Percentiles rank a stretch among this genome's conserved stretches.
These are phyloP conservation scores for Monosporascus sp. DNA, from an alignment of 2,329 filamentous ascomycete genomes.

Conservation along the genomic window DNA sequence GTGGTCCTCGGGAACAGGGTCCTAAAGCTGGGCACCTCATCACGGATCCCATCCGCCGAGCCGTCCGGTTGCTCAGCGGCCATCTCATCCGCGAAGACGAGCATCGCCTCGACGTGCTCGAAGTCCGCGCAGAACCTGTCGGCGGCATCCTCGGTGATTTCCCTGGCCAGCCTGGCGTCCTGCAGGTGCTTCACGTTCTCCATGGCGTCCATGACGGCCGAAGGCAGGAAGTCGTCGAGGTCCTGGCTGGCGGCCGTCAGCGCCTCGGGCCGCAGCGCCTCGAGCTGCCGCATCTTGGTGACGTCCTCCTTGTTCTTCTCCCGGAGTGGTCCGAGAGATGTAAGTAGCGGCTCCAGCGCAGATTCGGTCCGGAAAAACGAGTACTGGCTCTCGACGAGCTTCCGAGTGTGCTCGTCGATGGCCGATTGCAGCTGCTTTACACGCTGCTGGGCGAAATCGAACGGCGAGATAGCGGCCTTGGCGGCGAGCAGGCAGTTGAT, in stretches of 20 bases:
- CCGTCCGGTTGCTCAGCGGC: conserved; percentile 17
- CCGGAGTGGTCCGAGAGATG: conserved; percentile 40
- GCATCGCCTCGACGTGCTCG: conserved; percentile 50
- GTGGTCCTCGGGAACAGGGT: conserved; percentile 53
- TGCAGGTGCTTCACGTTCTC: conserved; percentile 72
- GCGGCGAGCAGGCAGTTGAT: conserved; percentile 66
- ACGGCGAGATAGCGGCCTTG: conserved; percentile 48
- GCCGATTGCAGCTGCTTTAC: conserved; percentile 49
- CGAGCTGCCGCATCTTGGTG: conserved; percentile 46
- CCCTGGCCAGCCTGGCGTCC: conserved; percentile 64
- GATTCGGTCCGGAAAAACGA: conserved; percentile 69
- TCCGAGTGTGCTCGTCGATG: conserved; percentile 49
- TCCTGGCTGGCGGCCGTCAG: conserved; percentile 66
- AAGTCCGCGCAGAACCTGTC: conserved; percentile 83
- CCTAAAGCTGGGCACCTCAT: conserved; percentile 29
- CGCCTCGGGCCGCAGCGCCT: conserved; percentile 51
- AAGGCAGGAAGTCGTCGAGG: conserved; percentile 87
- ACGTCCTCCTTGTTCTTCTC: conserved; percentile 40
- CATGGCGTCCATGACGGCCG: conserved; percentile 85
- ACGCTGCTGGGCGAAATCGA: conserved; percentile 58
- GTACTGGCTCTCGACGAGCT: conserved; percentile 63
- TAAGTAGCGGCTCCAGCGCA: conserved; percentile 61
- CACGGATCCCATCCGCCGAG: conserved; percentile 13
- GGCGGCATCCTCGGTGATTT: conserved; percentile 77
- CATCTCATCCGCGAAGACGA: conserved; percentile 38